Percentiles rank a stretch among this genome's conserved stretches.
phyloP scores from a whole-genome alignment of 108 stramenopile species.

The Nitzschia sp. region DNA sequence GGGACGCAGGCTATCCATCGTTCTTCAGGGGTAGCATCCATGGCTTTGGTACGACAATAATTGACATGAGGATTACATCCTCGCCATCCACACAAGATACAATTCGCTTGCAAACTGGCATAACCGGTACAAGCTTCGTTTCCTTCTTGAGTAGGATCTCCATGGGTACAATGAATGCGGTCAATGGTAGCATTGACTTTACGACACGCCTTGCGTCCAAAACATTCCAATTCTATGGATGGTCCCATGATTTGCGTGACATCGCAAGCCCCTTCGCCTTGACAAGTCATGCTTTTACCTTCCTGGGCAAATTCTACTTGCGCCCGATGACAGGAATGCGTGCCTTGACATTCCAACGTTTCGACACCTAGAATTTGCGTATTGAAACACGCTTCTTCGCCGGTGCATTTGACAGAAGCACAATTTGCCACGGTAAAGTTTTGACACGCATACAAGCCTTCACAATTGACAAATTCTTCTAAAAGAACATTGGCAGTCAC shows the following conservation, averaged over 20 bases:
- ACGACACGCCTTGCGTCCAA: conserved; percentile 12
- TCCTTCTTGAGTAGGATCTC: conserved; percentile 3
- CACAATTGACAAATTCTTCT: neutral
- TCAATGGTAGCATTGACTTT: conserved; percentile 4
- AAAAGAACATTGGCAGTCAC: neutral
- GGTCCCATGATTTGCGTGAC: neutral
- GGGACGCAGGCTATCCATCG: neutral
- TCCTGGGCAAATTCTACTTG: neutral
- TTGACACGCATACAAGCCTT: neutral
- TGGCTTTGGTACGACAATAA: neutral
- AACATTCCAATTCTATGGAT: neutral
- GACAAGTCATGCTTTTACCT: conserved; percentile 1
- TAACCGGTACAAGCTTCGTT: conserved; percentile 5
- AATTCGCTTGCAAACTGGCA: conserved; percentile 7
- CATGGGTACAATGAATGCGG: conserved; percentile 12
- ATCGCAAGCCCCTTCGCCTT: conserved; percentile 12
- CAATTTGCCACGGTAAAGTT: conserved; percentile 8
- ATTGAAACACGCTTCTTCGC: conserved; percentile 3
- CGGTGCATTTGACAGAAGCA: neutral
- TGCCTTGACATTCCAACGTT: neutral
- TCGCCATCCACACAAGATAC: conserved; percentile 4
- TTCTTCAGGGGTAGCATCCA: neutral
- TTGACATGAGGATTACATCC: conserved; percentile 6
- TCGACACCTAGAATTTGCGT: neutral
- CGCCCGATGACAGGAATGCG: conserved; percentile 7